A percentile compares a stretch with the other conserved stretches of the same genome.
Conservation (phyloP, 2,329 filamentous ascomycete genomes). For the Helotiales sp. region DNA sequence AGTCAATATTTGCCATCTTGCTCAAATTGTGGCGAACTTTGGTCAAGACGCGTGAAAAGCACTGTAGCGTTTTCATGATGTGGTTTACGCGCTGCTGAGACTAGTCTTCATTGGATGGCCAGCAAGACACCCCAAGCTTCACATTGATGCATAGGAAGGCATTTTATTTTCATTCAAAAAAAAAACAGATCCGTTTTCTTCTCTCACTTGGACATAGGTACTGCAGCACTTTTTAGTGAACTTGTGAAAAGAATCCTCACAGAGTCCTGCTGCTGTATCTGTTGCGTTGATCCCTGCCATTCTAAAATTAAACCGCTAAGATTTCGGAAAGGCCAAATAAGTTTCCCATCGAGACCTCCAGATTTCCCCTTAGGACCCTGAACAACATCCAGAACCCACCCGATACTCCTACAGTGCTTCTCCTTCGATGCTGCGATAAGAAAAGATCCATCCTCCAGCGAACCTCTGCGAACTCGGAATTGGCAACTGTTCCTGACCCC, state of each 20-base stretch:
- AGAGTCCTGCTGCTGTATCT: background rate
- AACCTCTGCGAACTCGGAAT: background rate
- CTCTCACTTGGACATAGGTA: background rate
- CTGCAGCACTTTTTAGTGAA: background rate
- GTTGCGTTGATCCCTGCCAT: conserved; percentile 13
- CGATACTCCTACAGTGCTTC: background rate
- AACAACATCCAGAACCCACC: conserved; percentile 6
- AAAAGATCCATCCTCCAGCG: background rate
- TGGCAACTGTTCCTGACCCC: background rate
- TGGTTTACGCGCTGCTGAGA: background rate
- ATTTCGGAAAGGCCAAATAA: conserved; percentile 19
- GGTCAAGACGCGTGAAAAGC: conserved; percentile 16
- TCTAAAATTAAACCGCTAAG: conserved; percentile 22
- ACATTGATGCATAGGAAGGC: background rate
- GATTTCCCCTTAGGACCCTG: conserved; percentile 5
- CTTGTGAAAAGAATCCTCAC: background rate
- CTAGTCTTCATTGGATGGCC: background rate
- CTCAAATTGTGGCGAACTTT: conserved; percentile 3
- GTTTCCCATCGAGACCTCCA: conserved; percentile 6
- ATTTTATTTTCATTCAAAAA: background rate
- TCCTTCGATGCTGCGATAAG: conserved; percentile 20
- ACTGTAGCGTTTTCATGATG: conserved; percentile 1
- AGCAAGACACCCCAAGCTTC: background rate
- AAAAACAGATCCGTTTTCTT: background rate
- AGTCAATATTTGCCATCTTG: conserved; percentile 47